A percentile compares a stretch with the other conserved stretches of the same genome.
These are phyloP conservation scores for Dalbergia cochinchinensis DNA, from an alignment of 306 rosid species.

Conservation along the genomic window DNA sequence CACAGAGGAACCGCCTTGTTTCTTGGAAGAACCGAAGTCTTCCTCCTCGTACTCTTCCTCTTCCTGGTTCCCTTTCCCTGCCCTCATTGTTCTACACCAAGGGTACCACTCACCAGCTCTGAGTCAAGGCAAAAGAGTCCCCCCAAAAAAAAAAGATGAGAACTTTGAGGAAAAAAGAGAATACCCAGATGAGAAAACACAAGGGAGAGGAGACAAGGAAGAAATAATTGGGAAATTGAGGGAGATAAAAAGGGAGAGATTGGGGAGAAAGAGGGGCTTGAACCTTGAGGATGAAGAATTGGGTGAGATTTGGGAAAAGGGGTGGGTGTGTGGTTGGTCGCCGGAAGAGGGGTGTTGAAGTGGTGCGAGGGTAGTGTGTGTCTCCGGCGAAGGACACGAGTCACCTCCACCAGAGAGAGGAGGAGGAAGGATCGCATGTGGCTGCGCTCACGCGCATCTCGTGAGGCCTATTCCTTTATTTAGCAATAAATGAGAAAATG, in stretches of 20 bases:
- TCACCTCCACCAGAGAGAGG: constrained; percentile 28
- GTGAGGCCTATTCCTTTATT: constrained; percentile 52
- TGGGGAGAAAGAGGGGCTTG: background rate
- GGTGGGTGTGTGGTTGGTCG: constrained; percentile 4
- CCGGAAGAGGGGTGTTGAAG: constrained; percentile 16
- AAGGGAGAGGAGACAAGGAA: background rate
- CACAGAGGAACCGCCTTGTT: constrained; percentile 80
- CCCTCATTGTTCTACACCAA: constrained; percentile 67
- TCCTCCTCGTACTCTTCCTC: constrained; percentile 95
- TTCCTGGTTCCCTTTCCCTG: constrained; percentile 75
- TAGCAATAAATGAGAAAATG: too few species aligned
- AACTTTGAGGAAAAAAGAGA: constrained; percentile 33
- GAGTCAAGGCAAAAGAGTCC: constrained; percentile 22
- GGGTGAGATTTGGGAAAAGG: constrained; percentile 10
- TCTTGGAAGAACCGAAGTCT: constrained; percentile 69
- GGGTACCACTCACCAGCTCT: constrained; percentile 27
- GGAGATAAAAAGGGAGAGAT: constrained; percentile 1
- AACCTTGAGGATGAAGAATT: constrained; percentile 5
- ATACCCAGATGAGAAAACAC: constrained; percentile 37
- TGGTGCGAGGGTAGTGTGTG: background rate
- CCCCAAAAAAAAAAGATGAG: constrained; percentile 17
- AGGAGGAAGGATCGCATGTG: constrained; percentile 51
- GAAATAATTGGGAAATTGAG: constrained; percentile 6
- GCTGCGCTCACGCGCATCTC: constrained; percentile 60
- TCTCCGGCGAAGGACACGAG: constrained; percentile 48